A percentile compares a stretch with the other conserved stretches of the same genome.
phyloP scores from a whole-genome alignment of 257 asterid genomes.

The Gardenia jasminoides region DNA sequence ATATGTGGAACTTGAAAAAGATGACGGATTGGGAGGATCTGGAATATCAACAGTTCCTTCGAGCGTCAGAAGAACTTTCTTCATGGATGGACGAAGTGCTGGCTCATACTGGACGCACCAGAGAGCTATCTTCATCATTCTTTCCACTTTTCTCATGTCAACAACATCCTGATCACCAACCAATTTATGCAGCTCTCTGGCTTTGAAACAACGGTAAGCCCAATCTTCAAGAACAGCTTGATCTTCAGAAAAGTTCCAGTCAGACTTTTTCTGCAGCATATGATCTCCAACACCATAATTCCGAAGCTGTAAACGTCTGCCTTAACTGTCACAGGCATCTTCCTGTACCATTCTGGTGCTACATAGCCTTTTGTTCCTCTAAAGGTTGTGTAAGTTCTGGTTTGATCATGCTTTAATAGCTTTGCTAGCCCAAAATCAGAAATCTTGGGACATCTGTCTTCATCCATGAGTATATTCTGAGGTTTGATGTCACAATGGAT shows the following conservation, averaged over 20 bases:
- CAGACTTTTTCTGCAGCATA: slow-evolving; percentile 34
- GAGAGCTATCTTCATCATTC: too few relatives aligned
- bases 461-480: too few relatives aligned
- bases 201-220: too few relatives aligned
- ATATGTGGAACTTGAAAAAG: slow-evolving; percentile 27
- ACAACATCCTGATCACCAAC: slow-evolving; percentile 27
- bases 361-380: slow-evolving; percentile 55
- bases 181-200: slow-evolving; percentile 24
- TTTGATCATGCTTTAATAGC: slow-evolving; percentile 47
- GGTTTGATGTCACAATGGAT: too few relatives aligned
- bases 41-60: slow-evolving; percentile 57
- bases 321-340: slow-evolving; percentile 43
- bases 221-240: too few relatives aligned
- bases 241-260: slow-evolving; percentile 20
- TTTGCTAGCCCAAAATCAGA: slow-evolving; percentile 60
- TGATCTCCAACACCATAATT: slow-evolving; percentile 47
- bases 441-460: slow-evolving; percentile 47
- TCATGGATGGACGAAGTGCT: too few relatives aligned
- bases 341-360: slow-evolving; percentile 59
- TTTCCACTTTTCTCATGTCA: slow-evolving; percentile 19
- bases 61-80: too few relatives aligned
- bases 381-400: slow-evolving; percentile 35
- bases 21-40: slow-evolving; percentile 46
- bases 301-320: slow-evolving; percentile 61
- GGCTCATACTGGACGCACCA: too few relatives aligned